A percentile compares a stretch with the other conserved stretches of the same genome.
Evolutionary conservation across 2,329 filamentous ascomycete species (phyloP).

Genomic region (Tolypocladium ovalisporum): DNA sequence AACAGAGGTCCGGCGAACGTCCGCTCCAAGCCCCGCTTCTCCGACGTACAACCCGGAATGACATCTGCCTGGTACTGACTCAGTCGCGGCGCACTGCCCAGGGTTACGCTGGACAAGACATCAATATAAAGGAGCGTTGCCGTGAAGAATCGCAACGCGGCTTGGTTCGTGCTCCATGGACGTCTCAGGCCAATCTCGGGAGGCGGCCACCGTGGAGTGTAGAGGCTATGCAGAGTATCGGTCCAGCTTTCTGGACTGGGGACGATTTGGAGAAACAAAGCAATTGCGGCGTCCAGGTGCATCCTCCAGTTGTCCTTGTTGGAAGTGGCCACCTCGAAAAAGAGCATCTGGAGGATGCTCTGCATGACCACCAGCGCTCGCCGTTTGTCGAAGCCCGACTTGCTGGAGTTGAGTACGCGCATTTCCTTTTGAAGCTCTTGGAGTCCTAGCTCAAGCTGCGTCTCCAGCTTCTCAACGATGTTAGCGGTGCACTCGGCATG

Average conservation of each 20-base stretch:
- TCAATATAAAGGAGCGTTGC: constrained; percentile 37
- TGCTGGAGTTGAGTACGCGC: constrained; percentile 20
- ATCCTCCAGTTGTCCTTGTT: constrained; percentile 37
- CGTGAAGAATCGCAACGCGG: constrained; percentile 35
- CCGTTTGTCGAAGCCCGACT: constrained; percentile 16
- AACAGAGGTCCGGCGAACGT: constrained; percentile 20
- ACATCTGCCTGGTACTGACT: constrained; percentile 27
- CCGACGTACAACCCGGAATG: constrained; percentile 20
- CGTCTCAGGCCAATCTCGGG: constrained; percentile 18
- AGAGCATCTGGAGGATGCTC: constrained; percentile 40
- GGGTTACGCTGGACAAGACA: constrained; percentile 36
- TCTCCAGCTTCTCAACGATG: constrained; percentile 28
- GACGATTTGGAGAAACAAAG: constrained; percentile 36
- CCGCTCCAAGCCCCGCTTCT: constrained; percentile 7
- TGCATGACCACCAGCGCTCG: constrained; percentile 32
- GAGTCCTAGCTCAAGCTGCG: constrained; percentile 32
- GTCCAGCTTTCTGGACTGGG: constrained; percentile 25
- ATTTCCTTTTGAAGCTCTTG: constrained; percentile 32
- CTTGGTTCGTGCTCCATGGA: constrained; percentile 34
- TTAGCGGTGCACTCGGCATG: constrained; percentile 22
- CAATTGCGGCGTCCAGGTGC: constrained; percentile 38
- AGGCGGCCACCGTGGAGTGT: constrained; percentile 21
- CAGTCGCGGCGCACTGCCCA: constrained; percentile 30
- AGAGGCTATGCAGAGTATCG: constrained; percentile 20
- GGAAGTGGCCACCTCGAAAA: constrained; percentile 36